Base-by-base conservation (phyloP, 139 green algal species). In the Haematococcus sp. region DNA sequence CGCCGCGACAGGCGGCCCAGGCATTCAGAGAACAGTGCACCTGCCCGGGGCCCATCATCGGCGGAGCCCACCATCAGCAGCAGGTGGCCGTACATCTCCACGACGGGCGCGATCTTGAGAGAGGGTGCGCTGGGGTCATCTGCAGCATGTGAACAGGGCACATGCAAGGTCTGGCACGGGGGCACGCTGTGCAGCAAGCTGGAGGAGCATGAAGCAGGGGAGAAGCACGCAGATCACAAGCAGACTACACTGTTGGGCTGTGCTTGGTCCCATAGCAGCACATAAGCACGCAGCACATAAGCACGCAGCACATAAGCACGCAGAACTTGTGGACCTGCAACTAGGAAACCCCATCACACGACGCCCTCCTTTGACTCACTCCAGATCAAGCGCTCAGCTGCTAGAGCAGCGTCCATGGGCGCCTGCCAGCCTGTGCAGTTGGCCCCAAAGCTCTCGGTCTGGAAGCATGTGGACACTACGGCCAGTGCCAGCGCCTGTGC, bases 11-110 rank as follows among this genome's bases (percentile, higher is more conserved):
- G 46, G 59, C 66, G 28, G 4, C 34, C 11, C 27, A 81, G 35
- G 75, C 75, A 81, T 2, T 25, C 4, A 2, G 16, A 16, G 34
- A 64, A 81, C 2, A 64, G 4, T 1, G 15, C 1, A 2, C 15
- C 2, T 2, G 44, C 44, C 3, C 20, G 9, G 49, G 49, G 54
- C 43, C 56, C 22, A 22, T 73, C 28, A 9, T 32, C 28, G 44
- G 9, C 27, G 30, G 28, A 34, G 34, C 31, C 43, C 11, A 49
- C 66, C 25, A 30, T 5, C 4, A 73, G 22, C 7, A 76, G 59
- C 32, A 81, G 68, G 49, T 73, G 55, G 59, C 60, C 75, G 60
- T 76, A 81, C 31, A 73, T 67, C 60, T 76, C 75, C 25, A 44
- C 44, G 30, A 60, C 69, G 20, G 75, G 75, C 1, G 75, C 75